Conservation (phyloP, 2,329 filamentous ascomycete species). For the Fusarium tupiense region DNA sequence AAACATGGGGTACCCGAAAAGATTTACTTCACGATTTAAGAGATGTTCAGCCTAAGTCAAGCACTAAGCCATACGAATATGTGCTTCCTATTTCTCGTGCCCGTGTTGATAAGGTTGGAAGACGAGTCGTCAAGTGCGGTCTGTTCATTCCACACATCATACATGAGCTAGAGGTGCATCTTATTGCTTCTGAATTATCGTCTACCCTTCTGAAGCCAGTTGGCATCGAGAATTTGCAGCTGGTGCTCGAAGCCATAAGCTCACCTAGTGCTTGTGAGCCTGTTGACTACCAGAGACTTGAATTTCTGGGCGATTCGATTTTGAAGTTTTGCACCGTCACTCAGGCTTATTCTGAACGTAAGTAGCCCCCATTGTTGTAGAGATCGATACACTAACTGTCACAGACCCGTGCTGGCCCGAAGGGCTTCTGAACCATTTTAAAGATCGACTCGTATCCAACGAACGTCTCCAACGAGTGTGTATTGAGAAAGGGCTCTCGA, state of each 20-base stretch:
- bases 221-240: constrained; percentile 60
- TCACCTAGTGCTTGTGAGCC: constrained; percentile 67
- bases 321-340: constrained; percentile 79
- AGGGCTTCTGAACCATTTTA: constrained; percentile 74
- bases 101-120: constrained; percentile 58
- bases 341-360: constrained; percentile 67
- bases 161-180: constrained; percentile 71
- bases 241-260: constrained; percentile 76
- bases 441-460: constrained; percentile 79
- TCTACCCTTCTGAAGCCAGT: constrained; percentile 51
- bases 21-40: constrained; percentile 65
- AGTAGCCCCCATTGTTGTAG: constrained; percentile 34
- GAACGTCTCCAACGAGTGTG: constrained; percentile 74
- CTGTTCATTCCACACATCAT: constrained; percentile 78
- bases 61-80: constrained; percentile 54
- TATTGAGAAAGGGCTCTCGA: constrained; percentile 70
- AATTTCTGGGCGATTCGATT: constrained; percentile 87
- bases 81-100: constrained; percentile 61
- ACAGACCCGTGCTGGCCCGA: constrained; percentile 77
- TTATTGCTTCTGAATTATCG: constrained; percentile 70
- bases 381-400: background rate
- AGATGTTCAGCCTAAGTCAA: constrained; percentile 30
- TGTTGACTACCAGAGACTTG: constrained; percentile 82
- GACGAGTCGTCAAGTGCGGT: constrained; percentile 59
- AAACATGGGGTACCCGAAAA: constrained; percentile 61